Conservation (phyloP, 257 asterid species). For the Nicotiana noctiflora region DNA sequence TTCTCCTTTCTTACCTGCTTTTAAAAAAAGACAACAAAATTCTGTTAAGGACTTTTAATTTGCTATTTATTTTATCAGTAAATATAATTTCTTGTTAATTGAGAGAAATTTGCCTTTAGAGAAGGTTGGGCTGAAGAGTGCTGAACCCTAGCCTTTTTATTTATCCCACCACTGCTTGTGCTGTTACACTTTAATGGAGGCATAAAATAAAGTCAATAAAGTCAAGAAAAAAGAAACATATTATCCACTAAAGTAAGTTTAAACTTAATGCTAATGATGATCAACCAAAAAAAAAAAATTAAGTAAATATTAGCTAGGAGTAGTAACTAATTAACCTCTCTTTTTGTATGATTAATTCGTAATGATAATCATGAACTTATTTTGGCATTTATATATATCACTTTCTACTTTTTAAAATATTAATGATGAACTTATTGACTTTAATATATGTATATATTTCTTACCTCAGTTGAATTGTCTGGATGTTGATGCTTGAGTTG, state of each 20-base stretch:
- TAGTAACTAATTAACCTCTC: background rate
- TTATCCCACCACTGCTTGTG: slow-evolving; percentile 51
- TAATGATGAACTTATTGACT: slow-evolving; percentile 5
- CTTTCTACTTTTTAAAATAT: background rate
- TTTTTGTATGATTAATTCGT: background rate
- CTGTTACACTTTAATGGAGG: slow-evolving; percentile 52
- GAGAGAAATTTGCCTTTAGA: slow-evolving; percentile 54
- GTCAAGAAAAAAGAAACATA: background rate
- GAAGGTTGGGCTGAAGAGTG: slow-evolving; percentile 73
- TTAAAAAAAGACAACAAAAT: background rate
- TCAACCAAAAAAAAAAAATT: background rate
- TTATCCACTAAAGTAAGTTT: background rate
- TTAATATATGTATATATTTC: background rate
- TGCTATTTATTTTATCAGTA: background rate
- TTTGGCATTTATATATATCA: slow-evolving; percentile 5
- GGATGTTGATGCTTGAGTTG: slow-evolving; percentile 37
- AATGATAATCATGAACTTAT: background rate
- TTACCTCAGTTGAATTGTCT: slow-evolving; percentile 61
- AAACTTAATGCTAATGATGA: background rate
- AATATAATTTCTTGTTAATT: background rate
- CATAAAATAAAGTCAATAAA: slow-evolving; percentile 1
- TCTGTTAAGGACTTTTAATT: background rate
- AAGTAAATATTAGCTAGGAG: background rate
- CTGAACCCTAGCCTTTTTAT: slow-evolving; percentile 93
- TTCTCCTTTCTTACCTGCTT: slow-evolving; percentile 87